Evolutionary conservation across 495 filamentous ascomycete genomes (phyloP), one percentile per base, ranked within the genome.

Genomic region (Apiosordaria backusii): DNA sequence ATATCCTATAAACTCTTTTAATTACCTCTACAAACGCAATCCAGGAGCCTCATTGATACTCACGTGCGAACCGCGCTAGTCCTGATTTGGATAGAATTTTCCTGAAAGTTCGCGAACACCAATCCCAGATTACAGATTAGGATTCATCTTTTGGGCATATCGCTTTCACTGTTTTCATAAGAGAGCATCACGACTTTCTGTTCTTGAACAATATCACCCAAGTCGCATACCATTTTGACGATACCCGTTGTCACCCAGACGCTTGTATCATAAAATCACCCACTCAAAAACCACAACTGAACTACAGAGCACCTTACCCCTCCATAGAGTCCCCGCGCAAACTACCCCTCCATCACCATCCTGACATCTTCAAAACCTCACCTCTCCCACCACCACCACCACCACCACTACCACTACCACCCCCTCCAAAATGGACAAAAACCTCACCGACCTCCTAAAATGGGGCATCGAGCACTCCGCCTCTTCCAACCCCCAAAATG

Each of bases 401-500:
- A 67, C 58, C 67, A 13, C 67, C 7, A 50, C 6, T 50, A 57
- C 13, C 22, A 35, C 22, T 24, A 15, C 29, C 1, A 55, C 58
- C 50, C 61, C 66, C 40, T 53, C 62, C 64, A 76, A 64, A 62
- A 81, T 80, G 76, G 80, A 82, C 62, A 76, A 73, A 65, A 79
- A 78, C 67, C 79, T 86, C 62, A 84, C 78, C 76, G 83, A 88
- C 69, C 90, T 99, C 80, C 89, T 99, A 63, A 92, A 92, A 86
- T 99, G 95, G 95, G 84, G 90, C 77, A 89, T 98, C 77, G 85
- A 96, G 74, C 92, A 97, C 80, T 89, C 69, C 13, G 19, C 62
- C 4, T 71, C 75, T 25, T 65, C 71, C 19, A 62, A 55, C 35
- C 23, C 65, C 60, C 10, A 65, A 40, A 69, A 73, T 35, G 82